Conservation (phyloP, 2,329 filamentous ascomycete species). For the Beauveria pseudobassiana region DNA sequence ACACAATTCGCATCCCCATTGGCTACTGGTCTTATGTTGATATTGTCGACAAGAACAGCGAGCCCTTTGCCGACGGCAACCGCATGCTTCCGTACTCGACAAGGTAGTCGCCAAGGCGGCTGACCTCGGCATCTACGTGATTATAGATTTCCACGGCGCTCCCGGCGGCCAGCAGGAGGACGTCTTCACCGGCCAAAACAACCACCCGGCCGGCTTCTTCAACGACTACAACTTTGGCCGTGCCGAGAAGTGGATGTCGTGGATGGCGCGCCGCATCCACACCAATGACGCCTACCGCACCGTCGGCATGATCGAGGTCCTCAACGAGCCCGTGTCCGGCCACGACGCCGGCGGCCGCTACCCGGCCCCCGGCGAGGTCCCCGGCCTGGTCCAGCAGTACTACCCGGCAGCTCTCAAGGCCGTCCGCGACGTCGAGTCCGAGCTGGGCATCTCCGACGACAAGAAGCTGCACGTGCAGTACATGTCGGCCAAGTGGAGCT, state of each 20-base stretch:
- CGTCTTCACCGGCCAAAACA: conserved; percentile 35
- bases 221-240: conserved; percentile 47
- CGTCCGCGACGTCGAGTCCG: conserved; percentile 18
- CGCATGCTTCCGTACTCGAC: conserved; percentile 24
- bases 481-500: conserved; percentile 44
- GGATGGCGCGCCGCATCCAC: conserved; percentile 48
- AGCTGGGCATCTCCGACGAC: conserved; percentile 14
- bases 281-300: conserved; percentile 39
- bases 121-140: conserved; percentile 26
- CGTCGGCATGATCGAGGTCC: conserved; percentile 51
- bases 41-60: conserved; percentile 36
- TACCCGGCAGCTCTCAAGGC: conserved; percentile 19
- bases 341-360: conserved; percentile 16
- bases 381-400: conserved; percentile 16
- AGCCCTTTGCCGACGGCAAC: conserved; percentile 36
- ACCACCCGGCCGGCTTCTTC: conserved; percentile 43
- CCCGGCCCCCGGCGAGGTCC: conserved; percentile 18
- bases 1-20: conserved; percentile 45
- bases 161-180: conserved; percentile 38
- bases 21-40: conserved; percentile 47
- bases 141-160: conserved; percentile 33
- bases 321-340: conserved; percentile 44
- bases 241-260: conserved; percentile 44
- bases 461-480: conserved; percentile 37
- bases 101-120: conserved; percentile 24